A percentile compares a stretch with the other conserved stretches of the same genome.
phyloP scores from a whole-genome alignment of 345 rosid genomes.

The Cardamine resedifolia region DNA sequence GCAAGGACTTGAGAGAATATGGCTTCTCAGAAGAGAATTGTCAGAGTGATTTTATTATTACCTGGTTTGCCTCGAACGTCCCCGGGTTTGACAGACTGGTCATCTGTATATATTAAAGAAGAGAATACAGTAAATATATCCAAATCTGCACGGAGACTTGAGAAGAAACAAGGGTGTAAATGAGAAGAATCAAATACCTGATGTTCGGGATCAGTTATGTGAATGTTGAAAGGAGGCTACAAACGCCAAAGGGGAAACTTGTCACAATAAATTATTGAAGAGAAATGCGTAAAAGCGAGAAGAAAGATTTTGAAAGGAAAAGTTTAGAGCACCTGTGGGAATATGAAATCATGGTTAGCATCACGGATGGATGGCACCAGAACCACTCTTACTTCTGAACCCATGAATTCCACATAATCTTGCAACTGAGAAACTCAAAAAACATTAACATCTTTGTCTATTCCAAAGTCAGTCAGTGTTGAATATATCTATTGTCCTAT shows the following conservation, averaged over 20 bases:
- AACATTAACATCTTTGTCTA: background rate
- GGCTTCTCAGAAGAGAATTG: background rate
- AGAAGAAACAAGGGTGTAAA: background rate
- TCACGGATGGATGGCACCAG: slow-evolving; percentile 84
- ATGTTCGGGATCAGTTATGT: slow-evolving; percentile 43
- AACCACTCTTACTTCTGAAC: slow-evolving; percentile 60
- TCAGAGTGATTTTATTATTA: slow-evolving; percentile 28
- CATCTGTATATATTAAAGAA: slow-evolving; percentile 45
- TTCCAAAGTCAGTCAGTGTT: background rate
- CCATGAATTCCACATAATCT: slow-evolving; percentile 78
- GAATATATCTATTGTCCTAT: background rate
- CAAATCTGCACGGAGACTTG: background rate
- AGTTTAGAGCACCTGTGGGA: slow-evolving; percentile 92
- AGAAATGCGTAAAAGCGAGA: background rate
- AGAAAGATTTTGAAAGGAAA: background rate
- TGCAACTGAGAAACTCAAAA: slow-evolving; percentile 57
- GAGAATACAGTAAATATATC: background rate
- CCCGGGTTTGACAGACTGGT: slow-evolving; percentile 77
- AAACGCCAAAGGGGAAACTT: slow-evolving; percentile 9
- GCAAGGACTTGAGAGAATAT: background rate
- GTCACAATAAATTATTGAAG: background rate
- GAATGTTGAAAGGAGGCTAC: slow-evolving; percentile 84
- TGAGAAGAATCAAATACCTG: slow-evolving; percentile 52
- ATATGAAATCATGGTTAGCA: slow-evolving; percentile 88
- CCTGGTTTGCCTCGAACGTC: slow-evolving; percentile 77